Percentiles rank a stretch among this genome's conserved stretches.
phyloP scores from a whole-genome alignment of 306 rosid genomes.

The Elaeagnus macrophylla region DNA sequence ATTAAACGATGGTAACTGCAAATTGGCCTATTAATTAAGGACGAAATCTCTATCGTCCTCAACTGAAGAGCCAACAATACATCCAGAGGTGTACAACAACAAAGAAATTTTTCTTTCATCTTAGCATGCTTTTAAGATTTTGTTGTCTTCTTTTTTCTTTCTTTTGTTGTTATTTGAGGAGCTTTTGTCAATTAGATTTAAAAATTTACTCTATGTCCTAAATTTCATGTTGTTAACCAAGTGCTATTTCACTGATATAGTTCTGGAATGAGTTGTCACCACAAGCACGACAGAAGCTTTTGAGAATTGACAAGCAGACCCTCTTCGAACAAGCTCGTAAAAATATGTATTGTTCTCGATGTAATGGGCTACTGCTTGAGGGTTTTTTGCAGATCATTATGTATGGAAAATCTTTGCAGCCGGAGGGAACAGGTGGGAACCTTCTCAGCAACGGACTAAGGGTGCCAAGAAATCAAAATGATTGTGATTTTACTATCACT shows the following conservation, averaged over 20 bases:
- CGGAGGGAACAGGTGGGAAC: conserved; percentile 44
- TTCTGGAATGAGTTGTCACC: conserved; percentile 77
- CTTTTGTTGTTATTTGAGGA: not conserved
- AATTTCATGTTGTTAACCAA: conserved; percentile 10
- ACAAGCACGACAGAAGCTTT: conserved; percentile 69
- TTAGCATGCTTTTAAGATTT: too few species aligned
- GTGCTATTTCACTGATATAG: conserved; percentile 36
- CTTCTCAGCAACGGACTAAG: conserved; percentile 39
- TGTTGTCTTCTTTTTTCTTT: not conserved
- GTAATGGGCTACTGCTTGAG: conserved; percentile 95
- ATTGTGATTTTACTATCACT: conserved; percentile 34
- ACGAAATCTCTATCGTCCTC: too few species aligned
- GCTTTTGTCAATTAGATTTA: not conserved
- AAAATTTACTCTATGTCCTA: not conserved
- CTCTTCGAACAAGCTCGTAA: conserved; percentile 98
- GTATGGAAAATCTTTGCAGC: conserved; percentile 90
- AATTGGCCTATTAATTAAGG: not conserved
- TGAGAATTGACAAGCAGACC: conserved; percentile 92
- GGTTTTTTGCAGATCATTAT: conserved; percentile 93
- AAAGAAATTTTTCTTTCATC: too few species aligned
- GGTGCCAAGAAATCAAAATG: conserved; percentile 43
- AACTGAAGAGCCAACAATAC: too few species aligned
- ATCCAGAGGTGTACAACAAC: too few species aligned
- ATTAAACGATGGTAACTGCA: not conserved
- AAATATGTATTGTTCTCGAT: conserved; percentile 98